phyloP scores from a whole-genome alignment of 2,329 filamentous ascomycete species.

The Fusarium citri region DNA sequence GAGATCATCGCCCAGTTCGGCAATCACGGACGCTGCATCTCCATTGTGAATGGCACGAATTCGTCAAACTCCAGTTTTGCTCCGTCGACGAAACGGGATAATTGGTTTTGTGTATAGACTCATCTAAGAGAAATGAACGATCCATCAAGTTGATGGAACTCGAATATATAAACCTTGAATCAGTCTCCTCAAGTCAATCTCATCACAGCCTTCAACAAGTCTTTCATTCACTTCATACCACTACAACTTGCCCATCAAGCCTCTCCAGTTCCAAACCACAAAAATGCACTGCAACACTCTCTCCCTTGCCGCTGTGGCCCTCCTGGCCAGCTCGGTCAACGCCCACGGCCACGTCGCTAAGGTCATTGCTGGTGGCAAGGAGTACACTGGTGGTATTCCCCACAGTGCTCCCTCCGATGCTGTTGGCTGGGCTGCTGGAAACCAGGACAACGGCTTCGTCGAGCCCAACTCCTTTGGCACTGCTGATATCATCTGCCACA shows the following conservation, averaged over 20 bases:
- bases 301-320: constrained; percentile 31
- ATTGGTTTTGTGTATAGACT: constrained; percentile 12
- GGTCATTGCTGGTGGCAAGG: constrained; percentile 43
- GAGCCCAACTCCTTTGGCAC: constrained; percentile 54
- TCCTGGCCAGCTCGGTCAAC: constrained; percentile 44
- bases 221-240: constrained; percentile 1
- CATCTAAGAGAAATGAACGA: not conserved
- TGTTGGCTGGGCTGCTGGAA: constrained; percentile 51
- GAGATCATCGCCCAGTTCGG: constrained; percentile 18
- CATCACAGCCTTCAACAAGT: constrained; percentile 13
- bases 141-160: not conserved
- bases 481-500: constrained; percentile 63
- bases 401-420: constrained; percentile 46
- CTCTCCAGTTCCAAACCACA: constrained; percentile 1
- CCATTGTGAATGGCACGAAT: constrained; percentile 29
- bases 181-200: not conserved
- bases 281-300: constrained; percentile 24
- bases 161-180: constrained; percentile 22
- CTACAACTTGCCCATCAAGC: not conserved
- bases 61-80: constrained; percentile 19
- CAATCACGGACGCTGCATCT: constrained; percentile 25
- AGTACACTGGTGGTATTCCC: constrained; percentile 50
- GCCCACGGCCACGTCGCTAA: constrained; percentile 48
- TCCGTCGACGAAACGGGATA: constrained; percentile 33
- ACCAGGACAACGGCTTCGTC: constrained; percentile 59